Percentiles rank a stretch among this genome's conserved stretches.
These are phyloP conservation scores for Aspergillus sclerotioniger DNA, from an alignment of 495 filamentous ascomycete genomes.

Conservation along the genomic window DNA sequence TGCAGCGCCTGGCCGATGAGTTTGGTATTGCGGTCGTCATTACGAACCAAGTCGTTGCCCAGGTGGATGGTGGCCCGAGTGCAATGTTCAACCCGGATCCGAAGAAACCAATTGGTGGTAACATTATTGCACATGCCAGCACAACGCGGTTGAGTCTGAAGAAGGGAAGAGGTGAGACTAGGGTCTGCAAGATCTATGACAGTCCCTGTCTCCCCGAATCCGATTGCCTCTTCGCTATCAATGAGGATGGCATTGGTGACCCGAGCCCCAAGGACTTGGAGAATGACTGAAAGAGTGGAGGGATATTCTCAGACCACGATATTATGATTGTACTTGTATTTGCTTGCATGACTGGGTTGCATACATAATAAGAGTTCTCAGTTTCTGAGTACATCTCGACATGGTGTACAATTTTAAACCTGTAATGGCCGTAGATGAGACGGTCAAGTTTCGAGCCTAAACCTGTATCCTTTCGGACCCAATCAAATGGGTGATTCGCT, in stretches of 20 bases:
- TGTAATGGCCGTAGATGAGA: not conserved
- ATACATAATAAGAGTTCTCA: not conserved
- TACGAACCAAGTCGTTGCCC: conserved; percentile 97
- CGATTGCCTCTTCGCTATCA: conserved; percentile 95
- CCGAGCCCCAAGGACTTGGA: conserved; percentile 94
- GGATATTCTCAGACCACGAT: not conserved
- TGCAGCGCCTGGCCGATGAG: conserved; percentile 93
- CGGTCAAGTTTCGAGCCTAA: no score
- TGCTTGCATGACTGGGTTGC: conserved; percentile 3
- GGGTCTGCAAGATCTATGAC: conserved; percentile 98
- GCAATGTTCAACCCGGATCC: conserved; percentile 99
- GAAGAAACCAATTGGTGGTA: conserved; percentile 98
- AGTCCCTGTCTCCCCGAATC: conserved; percentile 95
- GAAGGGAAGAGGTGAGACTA: conserved; percentile 91
- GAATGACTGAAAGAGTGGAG: conserved; percentile 52
- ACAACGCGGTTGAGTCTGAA: conserved; percentile 88
- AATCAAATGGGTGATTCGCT: not conserved
- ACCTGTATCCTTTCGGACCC: no score
- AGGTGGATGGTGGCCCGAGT: conserved; percentile 92
- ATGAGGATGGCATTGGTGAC: conserved; percentile 94
- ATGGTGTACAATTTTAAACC: not conserved
- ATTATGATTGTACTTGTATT: conserved; percentile 23
- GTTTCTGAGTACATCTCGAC: no score
- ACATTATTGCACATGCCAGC: conserved; percentile 96
- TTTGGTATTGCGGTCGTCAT: conserved; percentile 99